Base-by-base conservation (phyloP, 495 filamentous ascomycete species). In the Xylaria grammica region DNA sequence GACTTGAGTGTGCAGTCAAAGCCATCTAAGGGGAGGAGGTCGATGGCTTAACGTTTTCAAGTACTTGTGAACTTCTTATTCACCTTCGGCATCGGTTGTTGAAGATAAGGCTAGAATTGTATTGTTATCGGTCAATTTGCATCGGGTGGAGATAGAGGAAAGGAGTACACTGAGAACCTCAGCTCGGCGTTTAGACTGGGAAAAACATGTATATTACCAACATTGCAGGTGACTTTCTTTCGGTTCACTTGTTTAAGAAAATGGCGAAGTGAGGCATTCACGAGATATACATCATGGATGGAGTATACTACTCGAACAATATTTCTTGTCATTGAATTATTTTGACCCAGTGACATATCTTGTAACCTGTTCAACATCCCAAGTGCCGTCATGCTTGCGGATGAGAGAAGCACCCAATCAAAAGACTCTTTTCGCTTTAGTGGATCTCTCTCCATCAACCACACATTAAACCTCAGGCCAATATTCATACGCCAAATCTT, bases 1-100 rank as follows among this genome's bases (percentile, higher is more conserved):
- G 74, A 74, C 3, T 24, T 70, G 26, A 63, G 50, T 1, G 66
- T 60, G 27, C 57, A 66, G 27, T 59, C 65, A 32, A 74, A 74
- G 32, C 45, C 63, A 11, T 3, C 56, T 7, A 65, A 65, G 55
- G 63, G 57, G 3, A 67, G 69, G 34, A 74, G 72, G 52, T 74
- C 69, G 1, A 50, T 57, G 2, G 38, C 50, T 38, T 74, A 45
- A 65, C 15, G 20, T 22, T n/a, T 9, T 9, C 20, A 34, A 20
- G 38, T 44, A 24, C 15, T 32, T 61, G 13, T 3, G 20, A 15
- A 7, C 3, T 32, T 19, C 38, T 5, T 1, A 30, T 19, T 15
- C 17, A 20, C 26, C 4, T 2, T 42, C 34, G 8, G 38, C 32
- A 36, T 19, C 24, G 30, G 54, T 11, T 45, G 15, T 3, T 45